Base-by-base conservation (phyloP, 2,329 filamentous ascomycete species). In the Botrytis hyacinthi region DNA sequence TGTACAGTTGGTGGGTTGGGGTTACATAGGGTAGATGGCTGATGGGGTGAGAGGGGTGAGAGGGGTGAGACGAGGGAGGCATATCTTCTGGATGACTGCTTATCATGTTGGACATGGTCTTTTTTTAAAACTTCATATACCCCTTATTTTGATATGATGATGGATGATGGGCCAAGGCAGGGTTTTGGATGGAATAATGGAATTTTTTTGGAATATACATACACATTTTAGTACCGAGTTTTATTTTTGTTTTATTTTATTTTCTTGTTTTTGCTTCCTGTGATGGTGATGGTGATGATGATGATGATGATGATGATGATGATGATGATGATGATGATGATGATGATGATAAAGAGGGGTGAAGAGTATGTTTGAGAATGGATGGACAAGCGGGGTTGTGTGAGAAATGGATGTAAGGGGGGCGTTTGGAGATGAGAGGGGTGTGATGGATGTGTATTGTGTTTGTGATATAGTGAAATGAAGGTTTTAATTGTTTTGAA, bases 111-210 rank as follows among this genome's bases (percentile, higher is more conserved):
- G 60, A 44, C 60, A 63, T 63, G 26, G 14, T n/a, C 26, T 44
- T 42, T 20, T 57, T 57, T 54, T 18, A 14, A 18, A 63, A 44
- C 37, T 63, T 63, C 60, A 63, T 63, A 63, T 63, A 63, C 60
- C 60, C 60, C 60, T 44, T 42, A 42, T 44, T 42, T 63, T 62
- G 60, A 62, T 42, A 44, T 42, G 60, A 63, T 44, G 37, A 63
- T 63, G 60, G 60, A 63, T 63, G 60, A 63, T 63, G 60, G 60
- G 26, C 26, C 9, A 3, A 42, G 40, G 51, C 51, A 29, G 14
- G 26, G 1, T 54, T 42, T 63, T 42, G 60, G 37, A 44, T 63
- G 35, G 60, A 42, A 42, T 63, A n/a, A 29, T 63, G 37, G 37
- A 63, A 5, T 29, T 63, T 59, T 46, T 22, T 35, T 59, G 8